Evolutionary conservation across 108 stramenopile genomes (phyloP).

Genomic region (Seminavis robusta): DNA sequence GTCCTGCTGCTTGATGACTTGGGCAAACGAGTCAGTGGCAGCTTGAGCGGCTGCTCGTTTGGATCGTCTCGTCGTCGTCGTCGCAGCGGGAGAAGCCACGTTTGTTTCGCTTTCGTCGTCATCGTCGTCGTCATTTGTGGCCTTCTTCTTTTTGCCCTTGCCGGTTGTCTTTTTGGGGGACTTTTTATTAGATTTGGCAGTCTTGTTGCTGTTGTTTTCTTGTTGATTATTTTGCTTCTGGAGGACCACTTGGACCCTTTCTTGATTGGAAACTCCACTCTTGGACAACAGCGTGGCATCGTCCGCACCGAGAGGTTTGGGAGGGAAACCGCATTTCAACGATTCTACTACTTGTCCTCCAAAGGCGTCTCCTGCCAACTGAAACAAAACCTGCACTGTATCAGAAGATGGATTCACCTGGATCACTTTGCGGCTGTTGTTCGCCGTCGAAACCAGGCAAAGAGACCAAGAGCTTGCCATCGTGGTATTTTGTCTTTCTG

Average conservation of each 20-base stretch:
- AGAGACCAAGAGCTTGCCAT: too few species aligned
- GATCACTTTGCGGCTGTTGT: too few species aligned
- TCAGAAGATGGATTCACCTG: too few species aligned
- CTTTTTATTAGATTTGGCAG: neutral
- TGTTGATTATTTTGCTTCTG: neutral
- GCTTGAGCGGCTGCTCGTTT: slow-evolving; percentile 46
- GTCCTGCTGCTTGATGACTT: slow-evolving; percentile 50
- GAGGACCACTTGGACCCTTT: slow-evolving; percentile 38
- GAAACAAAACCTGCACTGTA: slow-evolving; percentile 19
- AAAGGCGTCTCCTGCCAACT: slow-evolving; percentile 6
- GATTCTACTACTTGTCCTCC: neutral
- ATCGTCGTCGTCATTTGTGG: neutral
- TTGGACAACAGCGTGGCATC: slow-evolving; percentile 8
- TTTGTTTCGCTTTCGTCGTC: neutral
- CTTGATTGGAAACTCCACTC: slow-evolving; percentile 41
- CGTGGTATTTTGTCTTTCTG: too few species aligned
- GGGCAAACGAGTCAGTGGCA: slow-evolving; percentile 40
- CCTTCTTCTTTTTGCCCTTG: neutral
- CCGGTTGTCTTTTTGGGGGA: neutral
- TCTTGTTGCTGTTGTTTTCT: slow-evolving; percentile 6
- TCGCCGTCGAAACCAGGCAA: too few species aligned
- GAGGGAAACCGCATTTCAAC: slow-evolving; percentile 56
- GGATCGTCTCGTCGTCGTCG: slow-evolving; percentile 4
- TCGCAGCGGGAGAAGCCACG: neutral
- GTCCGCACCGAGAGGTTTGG: slow-evolving; percentile 26